Percentiles rank a stretch among this genome's conserved stretches.
Evolutionary conservation across 257 asterid species (phyloP).

Genomic region (Nyctanthes arbortristis): DNA sequence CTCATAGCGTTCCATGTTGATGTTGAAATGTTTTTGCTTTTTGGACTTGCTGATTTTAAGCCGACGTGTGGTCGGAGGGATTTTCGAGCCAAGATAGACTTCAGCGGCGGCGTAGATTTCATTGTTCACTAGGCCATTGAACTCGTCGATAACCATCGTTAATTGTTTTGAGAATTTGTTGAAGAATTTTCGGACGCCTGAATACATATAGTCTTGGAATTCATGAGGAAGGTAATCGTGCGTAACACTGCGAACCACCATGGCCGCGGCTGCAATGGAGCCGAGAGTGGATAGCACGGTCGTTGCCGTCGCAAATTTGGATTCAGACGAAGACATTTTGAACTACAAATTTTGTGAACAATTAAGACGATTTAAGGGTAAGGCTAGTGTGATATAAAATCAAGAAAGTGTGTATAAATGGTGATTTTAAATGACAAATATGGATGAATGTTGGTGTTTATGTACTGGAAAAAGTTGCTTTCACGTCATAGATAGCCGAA

Average conservation of each 20-base stretch:
- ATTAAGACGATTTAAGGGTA: no score
- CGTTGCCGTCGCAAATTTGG: conserved; percentile 47
- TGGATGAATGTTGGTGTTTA: no score
- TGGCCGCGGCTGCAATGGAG: no score
- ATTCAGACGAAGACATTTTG: conserved; percentile 28
- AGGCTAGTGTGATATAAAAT: no score
- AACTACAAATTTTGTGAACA: no score
- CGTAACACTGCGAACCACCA: conserved; percentile 47
- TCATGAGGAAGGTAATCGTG: conserved; percentile 45
- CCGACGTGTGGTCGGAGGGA: conserved; percentile 43
- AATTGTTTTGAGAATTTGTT: conserved; percentile 44
- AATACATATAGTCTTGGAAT: conserved; percentile 43
- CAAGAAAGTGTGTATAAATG: no score
- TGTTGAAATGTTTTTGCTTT: conserved; percentile 39
- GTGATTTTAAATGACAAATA: no score
- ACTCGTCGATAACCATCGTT: conserved; percentile 58
- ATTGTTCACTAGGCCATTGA: conserved; percentile 47
- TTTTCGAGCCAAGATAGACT: conserved; percentile 43
- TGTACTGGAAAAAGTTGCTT: no score
- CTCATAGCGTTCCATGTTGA: conserved; percentile 46
- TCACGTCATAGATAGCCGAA: no score
- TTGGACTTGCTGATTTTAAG: conserved; percentile 56
- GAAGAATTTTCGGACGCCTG: conserved; percentile 38
- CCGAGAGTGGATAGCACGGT: conserved; percentile 48
- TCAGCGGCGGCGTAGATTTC: conserved; percentile 61